Evolutionary conservation across 352 stramenopile genomes (phyloP), one percentile per base, ranked within the genome.

Genomic region (Aphanomyces stellatus): DNA sequence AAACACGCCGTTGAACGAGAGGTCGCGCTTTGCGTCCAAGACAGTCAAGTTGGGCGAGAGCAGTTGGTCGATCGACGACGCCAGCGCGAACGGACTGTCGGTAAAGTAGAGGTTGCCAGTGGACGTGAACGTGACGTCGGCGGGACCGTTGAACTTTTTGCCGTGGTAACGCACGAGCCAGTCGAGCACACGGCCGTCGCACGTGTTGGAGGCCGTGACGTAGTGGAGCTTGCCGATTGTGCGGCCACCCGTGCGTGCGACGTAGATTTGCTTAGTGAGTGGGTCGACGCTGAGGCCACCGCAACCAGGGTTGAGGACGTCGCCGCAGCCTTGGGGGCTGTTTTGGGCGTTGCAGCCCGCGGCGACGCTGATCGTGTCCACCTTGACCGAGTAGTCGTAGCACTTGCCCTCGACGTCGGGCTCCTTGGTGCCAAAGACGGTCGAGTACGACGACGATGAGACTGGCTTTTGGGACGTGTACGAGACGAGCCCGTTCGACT

Each of bases 1-100:
- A 69, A 89, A 91, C 40, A 91, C 76, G 31, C 83, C 83, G 65
- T 91, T 91, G 62, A 88, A 91, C 3, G 81, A 80, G 35, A 91
- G 80, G 66, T 90, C 83, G 48, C 80, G 79, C 53, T 88, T 86
- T 1, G 57, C 13, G 28, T 65, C 57, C 1, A 65, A 30, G 2
- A 65, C 34, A 4, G 57, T 51, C 13, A 65, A 15, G 30, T 65
- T 65, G 34, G 57, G n/a, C 17, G 57, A 65, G 30, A 65, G 30
- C 6, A 55, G 43, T 22, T 65, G 34, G 70, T 90, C 81, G 7
- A 88, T 70, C 6, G 69, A 87, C 8, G 72, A 87, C 25, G 83
- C 83, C 24, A 91, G 72, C 37, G 80, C 83, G 49, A 91, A 90
- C 4, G 83, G 83, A 59, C 79, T 88, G 71, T 91, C 83, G 1